Base-by-base conservation (phyloP, 2,329 filamentous ascomycete species). In the Colletotrichum endophyticum region DNA sequence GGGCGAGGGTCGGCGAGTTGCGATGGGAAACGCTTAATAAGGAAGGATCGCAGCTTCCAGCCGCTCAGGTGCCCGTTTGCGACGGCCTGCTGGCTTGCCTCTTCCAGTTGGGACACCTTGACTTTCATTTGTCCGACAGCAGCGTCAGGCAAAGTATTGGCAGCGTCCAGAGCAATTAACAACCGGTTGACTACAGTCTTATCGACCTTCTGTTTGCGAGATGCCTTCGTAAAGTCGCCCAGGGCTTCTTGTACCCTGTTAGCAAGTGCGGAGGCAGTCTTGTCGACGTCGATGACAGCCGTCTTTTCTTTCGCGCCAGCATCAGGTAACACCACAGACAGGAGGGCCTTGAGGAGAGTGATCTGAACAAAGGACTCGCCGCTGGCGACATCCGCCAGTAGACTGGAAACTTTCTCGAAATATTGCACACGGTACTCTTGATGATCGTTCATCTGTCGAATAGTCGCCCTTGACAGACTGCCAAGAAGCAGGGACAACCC, bases 41-140 rank as follows among this genome's bases (percentile, higher is more conserved):
- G 78, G 70, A 90, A 88, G 5, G 83, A 85, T 70, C 86, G 84
- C 32, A 89, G 78, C 77, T 86, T 86, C 88, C 89, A 90, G 8
- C 87, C 88, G 34, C 82, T 81, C 16, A 87, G 36, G 32, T 86
- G 82, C 1, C 85, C 86, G 6, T 80, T 76, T 8, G 80, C 62
- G 80, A 87, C 84, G 1, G 83, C 81, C 27, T 82, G 72, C 34
- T 79, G 79, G 66, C 83, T 85, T 63, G 81, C 78, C 73, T 84
- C 83, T 66, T 86, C 85, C 8, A 87, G 80, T 66, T 84, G 79
- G 4, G 83, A 81, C 19, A 83, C 74, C 71, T 84, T 84, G 49
- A 83, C 62, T 44, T 80, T 79, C 6, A 83, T 79, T 66, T 83
- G 83, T 72, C 83, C 83, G 11, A 81, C 67, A 8, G 85, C 79